Conservation (phyloP, 2,329 filamentous ascomycete genomes). For the Nigrospora osmanthi region DNA sequence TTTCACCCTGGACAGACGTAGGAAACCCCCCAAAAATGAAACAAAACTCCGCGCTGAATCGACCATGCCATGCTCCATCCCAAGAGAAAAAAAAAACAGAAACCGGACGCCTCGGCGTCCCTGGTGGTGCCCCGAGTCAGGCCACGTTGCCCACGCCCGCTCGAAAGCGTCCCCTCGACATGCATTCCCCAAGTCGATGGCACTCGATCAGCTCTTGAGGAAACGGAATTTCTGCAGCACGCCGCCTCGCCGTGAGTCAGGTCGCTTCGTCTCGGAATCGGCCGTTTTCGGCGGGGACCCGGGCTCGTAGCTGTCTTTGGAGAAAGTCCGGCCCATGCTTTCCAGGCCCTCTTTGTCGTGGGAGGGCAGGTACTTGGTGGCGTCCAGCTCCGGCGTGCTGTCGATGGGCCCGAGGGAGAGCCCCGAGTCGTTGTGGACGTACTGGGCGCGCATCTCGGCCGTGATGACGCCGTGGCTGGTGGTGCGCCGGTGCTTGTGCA, state of each 20-base stretch:
- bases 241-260: no score
- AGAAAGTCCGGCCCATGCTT: conserved; percentile 21
- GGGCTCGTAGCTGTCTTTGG: conserved; percentile 1
- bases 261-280: no score
- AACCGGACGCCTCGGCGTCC: no score
- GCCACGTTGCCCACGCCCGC: no score
- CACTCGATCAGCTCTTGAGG: no score
- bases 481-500: conserved; percentile 37
- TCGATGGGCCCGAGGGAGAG: conserved; percentile 11
- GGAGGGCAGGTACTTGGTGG: conserved; percentile 8
- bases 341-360: conserved; percentile 24
- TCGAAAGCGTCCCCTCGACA: no score
- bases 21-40: not conserved
- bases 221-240: no score
- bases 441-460: conserved; percentile 25
- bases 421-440: conserved; percentile 15
- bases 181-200: no score
- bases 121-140: no score
- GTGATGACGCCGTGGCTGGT: conserved; percentile 38
- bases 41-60: conserved; percentile 1
- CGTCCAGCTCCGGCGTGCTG: conserved; percentile 11
- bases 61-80: not conserved
- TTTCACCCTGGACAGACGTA: no score
- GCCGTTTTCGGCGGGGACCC: no score
- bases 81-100: no score